These are phyloP conservation scores for Leccinum solheimii DNA, from an alignment of 1,284 basidiomycete genomes.

Conservation along the genomic window DNA sequence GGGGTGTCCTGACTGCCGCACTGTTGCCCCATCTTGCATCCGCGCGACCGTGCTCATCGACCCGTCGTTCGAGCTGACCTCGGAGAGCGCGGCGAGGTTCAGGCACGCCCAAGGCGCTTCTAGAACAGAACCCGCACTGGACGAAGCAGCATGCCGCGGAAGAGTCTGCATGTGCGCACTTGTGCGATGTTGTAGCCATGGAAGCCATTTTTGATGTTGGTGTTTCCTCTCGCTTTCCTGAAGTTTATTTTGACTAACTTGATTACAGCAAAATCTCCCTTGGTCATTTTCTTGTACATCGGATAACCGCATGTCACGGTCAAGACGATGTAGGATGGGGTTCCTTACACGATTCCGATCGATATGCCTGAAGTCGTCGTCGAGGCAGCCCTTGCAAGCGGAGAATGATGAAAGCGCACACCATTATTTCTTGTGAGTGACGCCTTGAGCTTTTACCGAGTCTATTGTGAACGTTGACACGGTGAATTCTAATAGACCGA, in stretches of 20 bases:
- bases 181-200: constrained; percentile 8
- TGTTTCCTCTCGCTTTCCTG: not conserved
- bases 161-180: not conserved
- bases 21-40: constrained; percentile 10
- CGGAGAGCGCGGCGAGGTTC: accelerated
- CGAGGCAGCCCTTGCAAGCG: not conserved
- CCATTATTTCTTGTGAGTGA: not conserved
- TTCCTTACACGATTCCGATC: not conserved
- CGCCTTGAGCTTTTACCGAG: too few relatives aligned
- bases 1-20: constrained; percentile 8
- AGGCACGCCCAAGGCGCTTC: not conserved
- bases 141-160: constrained; percentile 1
- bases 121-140: not conserved
- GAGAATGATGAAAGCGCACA: not conserved
- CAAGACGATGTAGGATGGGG: not conserved
- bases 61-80: constrained; percentile 9
- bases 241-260: not conserved
- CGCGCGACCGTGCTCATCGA: constrained; percentile 8
- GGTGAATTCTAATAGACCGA: not conserved
- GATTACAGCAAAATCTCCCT: not conserved
- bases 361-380: not conserved
- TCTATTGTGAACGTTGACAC: not conserved
- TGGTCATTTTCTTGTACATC: not conserved
- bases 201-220: constrained; percentile 10
- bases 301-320: constrained; percentile 10